These are phyloP conservation scores for Sarocladiaceae sp. DNA, from an alignment of 2,329 filamentous ascomycete species.

Conservation along the genomic window DNA sequence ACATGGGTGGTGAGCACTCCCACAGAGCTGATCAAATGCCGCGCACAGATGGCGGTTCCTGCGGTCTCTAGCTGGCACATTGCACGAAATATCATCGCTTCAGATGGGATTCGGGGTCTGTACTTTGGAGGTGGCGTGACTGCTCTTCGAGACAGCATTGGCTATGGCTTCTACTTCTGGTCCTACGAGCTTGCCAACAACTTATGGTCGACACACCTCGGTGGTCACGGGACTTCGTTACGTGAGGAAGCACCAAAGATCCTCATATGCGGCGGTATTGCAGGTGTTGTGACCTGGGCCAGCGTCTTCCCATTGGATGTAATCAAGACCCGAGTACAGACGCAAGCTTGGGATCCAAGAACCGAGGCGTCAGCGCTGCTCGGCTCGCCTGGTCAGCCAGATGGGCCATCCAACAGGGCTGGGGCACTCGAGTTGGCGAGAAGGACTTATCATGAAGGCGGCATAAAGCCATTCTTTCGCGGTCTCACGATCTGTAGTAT, in stretches of 20 bases:
- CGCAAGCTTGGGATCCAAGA: constrained; percentile 42
- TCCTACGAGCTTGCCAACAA: constrained; percentile 74
- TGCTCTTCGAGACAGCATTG: constrained; percentile 74
- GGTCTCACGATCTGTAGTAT: constrained; percentile 76
- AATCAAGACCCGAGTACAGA: constrained; percentile 87
- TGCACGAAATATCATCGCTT: constrained; percentile 51
- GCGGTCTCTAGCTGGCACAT: constrained; percentile 56
- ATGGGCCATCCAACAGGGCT: constrained; percentile 24
- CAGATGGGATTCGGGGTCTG: constrained; percentile 59
- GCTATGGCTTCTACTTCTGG: constrained; percentile 98
- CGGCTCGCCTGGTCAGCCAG: background rate
- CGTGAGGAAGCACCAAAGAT: constrained; percentile 52
- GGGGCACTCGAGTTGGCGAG: constrained; percentile 59
- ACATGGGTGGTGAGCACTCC: constrained; percentile 83
- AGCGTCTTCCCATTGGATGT: constrained; percentile 89
- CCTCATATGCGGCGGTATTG: constrained; percentile 77
- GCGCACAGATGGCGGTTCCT: constrained; percentile 59
- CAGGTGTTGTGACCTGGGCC: constrained; percentile 82
- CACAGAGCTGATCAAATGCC: constrained; percentile 86
- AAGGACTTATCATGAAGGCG: constrained; percentile 59
- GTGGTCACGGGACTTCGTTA: constrained; percentile 17
- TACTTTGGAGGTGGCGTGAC: constrained; percentile 81
- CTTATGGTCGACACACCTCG: constrained; percentile 35
- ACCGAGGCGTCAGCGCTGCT: constrained; percentile 14
- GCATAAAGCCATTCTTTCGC: constrained; percentile 59